Evolutionary conservation across 495 filamentous ascomycete species (phyloP).

Genomic region (Aspergillus avenaceus): DNA sequence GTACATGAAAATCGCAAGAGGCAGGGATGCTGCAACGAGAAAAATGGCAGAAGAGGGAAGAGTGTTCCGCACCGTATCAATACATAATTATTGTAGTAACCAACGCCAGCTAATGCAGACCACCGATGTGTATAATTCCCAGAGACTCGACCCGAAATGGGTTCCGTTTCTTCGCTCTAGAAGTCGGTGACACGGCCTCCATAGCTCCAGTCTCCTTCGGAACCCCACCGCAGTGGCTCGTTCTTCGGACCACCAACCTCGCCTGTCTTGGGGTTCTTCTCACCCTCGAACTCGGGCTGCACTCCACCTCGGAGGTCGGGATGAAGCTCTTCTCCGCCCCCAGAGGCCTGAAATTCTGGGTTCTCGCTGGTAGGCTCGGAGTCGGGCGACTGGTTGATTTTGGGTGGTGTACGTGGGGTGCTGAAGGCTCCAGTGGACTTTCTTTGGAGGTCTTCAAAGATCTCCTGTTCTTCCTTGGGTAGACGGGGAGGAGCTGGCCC

Average conservation of each 20-base stretch:
- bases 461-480: constrained; percentile 82
- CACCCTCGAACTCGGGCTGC: constrained; percentile 89
- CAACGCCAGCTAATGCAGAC: constrained; percentile 22
- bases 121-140: background rate
- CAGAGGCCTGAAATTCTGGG: constrained; percentile 43
- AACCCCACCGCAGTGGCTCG: constrained; percentile 87
- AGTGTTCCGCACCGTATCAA: background rate
- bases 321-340: constrained; percentile 59
- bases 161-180: no score
- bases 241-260: constrained; percentile 97
- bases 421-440: constrained; percentile 71
- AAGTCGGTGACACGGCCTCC: constrained; percentile 97
- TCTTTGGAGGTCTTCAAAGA: constrained; percentile 82
- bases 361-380: constrained; percentile 24
- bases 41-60: background rate
- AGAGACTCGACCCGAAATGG: background rate
- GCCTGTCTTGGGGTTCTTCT: constrained; percentile 91
- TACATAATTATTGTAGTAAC: background rate
- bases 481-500: constrained; percentile 78
- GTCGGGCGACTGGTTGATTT: constrained; percentile 42
- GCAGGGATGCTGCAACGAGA: no score
- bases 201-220: constrained; percentile 84
- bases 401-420: constrained; percentile 45
- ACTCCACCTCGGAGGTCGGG: constrained; percentile 68
- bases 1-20: background rate